Conservation (phyloP, 208 protist genomes). For the Crithidia expoeki region DNA sequence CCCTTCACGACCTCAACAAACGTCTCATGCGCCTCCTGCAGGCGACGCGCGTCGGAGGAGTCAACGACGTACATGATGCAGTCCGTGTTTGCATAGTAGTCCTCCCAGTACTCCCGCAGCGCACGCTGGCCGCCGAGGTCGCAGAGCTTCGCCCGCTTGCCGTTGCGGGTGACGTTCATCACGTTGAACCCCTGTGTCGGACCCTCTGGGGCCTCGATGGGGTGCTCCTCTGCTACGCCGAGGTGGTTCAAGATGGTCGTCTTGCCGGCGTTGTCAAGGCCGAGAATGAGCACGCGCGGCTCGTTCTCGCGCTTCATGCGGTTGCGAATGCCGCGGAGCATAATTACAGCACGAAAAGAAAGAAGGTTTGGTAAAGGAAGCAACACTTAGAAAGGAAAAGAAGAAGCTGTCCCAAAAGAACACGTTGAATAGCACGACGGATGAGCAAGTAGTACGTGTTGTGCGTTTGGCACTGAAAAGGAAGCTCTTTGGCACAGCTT, state of each 20-base stretch:
- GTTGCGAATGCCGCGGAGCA: conserved; percentile 87
- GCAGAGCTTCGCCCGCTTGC: conserved; percentile 98
- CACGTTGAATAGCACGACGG: no score
- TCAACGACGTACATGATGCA: conserved; percentile 98
- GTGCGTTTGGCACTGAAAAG: no score
- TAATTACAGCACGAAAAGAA: conserved; percentile 23
- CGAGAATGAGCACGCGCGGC: conserved; percentile 94
- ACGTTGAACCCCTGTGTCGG: conserved; percentile 99
- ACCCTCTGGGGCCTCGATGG: conserved; percentile 91
- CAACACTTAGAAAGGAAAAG: no score
- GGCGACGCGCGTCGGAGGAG: conserved; percentile 88
- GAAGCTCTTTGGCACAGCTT: no score
- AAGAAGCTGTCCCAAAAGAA: no score
- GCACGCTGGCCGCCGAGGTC: conserved; percentile 99
- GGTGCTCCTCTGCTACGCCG: conserved; percentile 68
- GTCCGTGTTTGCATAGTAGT: conserved; percentile 98
- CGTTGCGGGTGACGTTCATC: conserved; percentile 94
- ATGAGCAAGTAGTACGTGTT: no score
- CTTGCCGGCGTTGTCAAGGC: conserved; percentile 97
- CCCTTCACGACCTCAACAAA: conserved; percentile 94
- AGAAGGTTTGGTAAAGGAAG: no score
- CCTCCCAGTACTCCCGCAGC: conserved; percentile 98
- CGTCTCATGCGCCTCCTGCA: conserved; percentile 93
- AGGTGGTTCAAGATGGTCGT: conserved; percentile 96
- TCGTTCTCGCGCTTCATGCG: conserved; percentile 92